Conservation (phyloP, 306 rosid species). For the Prunus mongolica region DNA sequence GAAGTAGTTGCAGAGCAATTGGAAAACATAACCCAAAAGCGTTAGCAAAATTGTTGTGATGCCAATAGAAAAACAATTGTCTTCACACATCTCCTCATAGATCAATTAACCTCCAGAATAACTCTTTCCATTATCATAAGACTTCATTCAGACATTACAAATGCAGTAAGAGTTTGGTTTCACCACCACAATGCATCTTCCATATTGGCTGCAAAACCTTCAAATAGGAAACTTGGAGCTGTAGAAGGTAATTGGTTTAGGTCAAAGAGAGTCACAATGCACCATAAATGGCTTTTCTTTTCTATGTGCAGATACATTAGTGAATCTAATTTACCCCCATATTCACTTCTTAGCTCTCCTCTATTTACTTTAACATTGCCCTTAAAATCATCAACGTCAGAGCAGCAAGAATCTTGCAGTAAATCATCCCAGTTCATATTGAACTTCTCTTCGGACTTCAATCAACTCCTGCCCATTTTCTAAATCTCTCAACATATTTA, state of each 20-base stretch:
- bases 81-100: not conserved
- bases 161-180: not conserved
- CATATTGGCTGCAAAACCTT: not conserved
- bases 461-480: conserved; percentile 59
- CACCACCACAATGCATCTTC: not conserved
- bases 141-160: not conserved
- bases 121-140: not conserved
- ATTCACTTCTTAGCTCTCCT: not conserved
- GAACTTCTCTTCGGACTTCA: conserved; percentile 2
- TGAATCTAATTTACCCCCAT: not conserved
- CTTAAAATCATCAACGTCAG: not conserved
- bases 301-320: not conserved
- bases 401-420: not conserved
- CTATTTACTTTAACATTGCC: not conserved
- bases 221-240: not conserved
- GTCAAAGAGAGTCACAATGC: not conserved
- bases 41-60: not conserved
- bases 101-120: no score
- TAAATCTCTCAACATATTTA: conserved; percentile 62
- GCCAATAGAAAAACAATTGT: not conserved
- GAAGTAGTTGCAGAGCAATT: not conserved
- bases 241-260: not conserved
- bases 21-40: not conserved
- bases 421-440: not conserved
- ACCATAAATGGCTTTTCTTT: not conserved